These are phyloP conservation scores for Dendrothele bispora DNA, from an alignment of 768 basidiomycete species.

Conservation along the genomic window DNA sequence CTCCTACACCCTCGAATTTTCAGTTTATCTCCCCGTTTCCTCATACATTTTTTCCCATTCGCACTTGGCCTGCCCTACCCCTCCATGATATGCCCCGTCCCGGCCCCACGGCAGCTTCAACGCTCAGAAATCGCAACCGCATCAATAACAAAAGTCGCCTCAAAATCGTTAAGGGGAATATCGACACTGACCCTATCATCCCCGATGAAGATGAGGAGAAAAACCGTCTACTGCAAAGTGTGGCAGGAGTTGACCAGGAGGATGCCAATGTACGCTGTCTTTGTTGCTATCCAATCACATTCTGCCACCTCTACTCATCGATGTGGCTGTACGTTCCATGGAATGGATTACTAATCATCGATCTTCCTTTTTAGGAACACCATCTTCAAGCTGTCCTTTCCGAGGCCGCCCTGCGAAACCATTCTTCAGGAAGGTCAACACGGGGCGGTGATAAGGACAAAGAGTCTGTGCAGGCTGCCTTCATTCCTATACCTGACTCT, in stretches of 20 bases:
- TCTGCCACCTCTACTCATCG: constrained; percentile 28
- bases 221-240: constrained; percentile 71
- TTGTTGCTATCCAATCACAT: constrained; percentile 12
- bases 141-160: constrained; percentile 92
- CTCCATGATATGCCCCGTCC: constrained; percentile 83
- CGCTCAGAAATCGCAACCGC: constrained; percentile 83
- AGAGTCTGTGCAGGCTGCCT: constrained; percentile 48
- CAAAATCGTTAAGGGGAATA: constrained; percentile 76
- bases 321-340: constrained; percentile 45
- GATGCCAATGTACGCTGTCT: constrained; percentile 82
- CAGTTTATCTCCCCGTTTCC: not conserved
- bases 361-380: constrained; percentile 48
- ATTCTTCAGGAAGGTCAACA: constrained; percentile 23
- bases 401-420: constrained; percentile 30
- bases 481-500: constrained; percentile 92
- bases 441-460: constrained; percentile 16
- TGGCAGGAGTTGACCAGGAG: constrained; percentile 88
- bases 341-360: constrained; percentile 40
- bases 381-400: constrained; percentile 52
- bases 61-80: not conserved
- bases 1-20: not conserved
- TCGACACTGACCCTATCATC: constrained; percentile 77
- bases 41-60: not conserved
- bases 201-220: constrained; percentile 87
- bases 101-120: constrained; percentile 67